Conservation (phyloP, 305 asterid species). For the Plantago coronopus region DNA sequence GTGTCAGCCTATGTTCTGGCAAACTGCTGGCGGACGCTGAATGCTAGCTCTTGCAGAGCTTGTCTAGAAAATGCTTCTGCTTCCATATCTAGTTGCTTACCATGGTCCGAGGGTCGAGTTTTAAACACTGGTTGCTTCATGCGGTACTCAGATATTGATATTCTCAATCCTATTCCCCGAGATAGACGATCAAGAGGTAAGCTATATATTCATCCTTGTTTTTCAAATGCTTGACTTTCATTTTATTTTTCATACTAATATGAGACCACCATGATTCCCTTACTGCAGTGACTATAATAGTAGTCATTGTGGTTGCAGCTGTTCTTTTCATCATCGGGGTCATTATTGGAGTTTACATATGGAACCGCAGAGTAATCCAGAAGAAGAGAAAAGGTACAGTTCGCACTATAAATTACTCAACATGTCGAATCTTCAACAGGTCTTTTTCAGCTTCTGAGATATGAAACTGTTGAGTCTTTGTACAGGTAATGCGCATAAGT, state of each 20-base stretch:
- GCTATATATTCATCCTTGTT: neutral
- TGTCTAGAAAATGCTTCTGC: slow-evolving; percentile 1
- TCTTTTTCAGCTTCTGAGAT: neutral
- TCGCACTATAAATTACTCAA: neutral
- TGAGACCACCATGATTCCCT: neutral
- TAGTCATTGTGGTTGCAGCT: neutral
- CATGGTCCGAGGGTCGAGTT: slow-evolving; percentile 12
- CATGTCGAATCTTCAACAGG: neutral
- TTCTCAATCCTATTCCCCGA: neutral
- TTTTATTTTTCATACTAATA: neutral
- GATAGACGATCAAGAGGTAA: neutral
- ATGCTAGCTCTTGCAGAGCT: slow-evolving; percentile 4
- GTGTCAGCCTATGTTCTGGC: slow-evolving; percentile 9
- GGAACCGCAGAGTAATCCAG: slow-evolving; percentile 2
- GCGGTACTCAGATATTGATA: slow-evolving; percentile 6
- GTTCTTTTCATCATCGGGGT: neutral
- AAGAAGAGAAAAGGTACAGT: slow-evolving; percentile 2
- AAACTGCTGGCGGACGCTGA: neutral
- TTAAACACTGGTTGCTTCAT: neutral
- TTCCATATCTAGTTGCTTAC: slow-evolving; percentile 1
- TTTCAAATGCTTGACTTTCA: neutral
- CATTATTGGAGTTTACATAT: slow-evolving; percentile 4
- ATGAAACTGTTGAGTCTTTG: slow-evolving; percentile 12
- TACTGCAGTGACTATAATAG: neutral
- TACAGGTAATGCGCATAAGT: slow-evolving; percentile 42